Evolutionary conservation across 768 basidiomycete genomes (phyloP), one percentile per base, ranked within the genome.

Genomic region (Mycena epipterygia): DNA sequence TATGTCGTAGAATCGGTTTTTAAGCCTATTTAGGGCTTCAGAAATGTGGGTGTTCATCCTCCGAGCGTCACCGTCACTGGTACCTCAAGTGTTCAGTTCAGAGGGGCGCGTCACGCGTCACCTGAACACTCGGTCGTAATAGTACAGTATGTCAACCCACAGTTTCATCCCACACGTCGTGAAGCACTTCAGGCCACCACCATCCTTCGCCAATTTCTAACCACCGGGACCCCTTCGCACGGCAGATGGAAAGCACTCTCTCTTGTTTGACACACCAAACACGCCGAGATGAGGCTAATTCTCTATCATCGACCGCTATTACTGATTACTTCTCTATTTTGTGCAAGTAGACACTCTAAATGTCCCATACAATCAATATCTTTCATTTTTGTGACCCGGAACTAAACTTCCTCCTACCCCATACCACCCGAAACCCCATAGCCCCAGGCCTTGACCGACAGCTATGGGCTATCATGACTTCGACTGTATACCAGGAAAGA

Each of bases 231-330:
- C n/a, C n/a, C n/a, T n/a, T n/a, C n/a, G n/a, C n/a, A n/a, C n/a
- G n/a, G n/a, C 49, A 51, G 30, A 51, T 51, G 49, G 49, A 51
- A 51, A 51, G 13, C 49, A 51, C 30, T 29, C 49, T 51, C 49
- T 27, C 27, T 51, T 29, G 49, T 30, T 51, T 51, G 27, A 30
- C 49, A 51, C 27, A 29, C 30, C 49, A 51, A 51, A 51, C 49
- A 27, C 49, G 49, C 30, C 30, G 29, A 51, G 49, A 51, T 30
- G 27, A 51, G 30, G 49, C 30, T 27, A 51, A 51, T 51, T 51
- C 49, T 51, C 49, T 51, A 30, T 27, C 30, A 51, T 4, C 29
- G 49, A 51, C 49, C 27, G 29, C 49, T 51, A 51, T 51, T 51
- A 51, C 49, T 51, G 49, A 51, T 51, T 51, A 9, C 42, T 42